These are phyloP conservation scores for Selenicereus undatus DNA, from an alignment of 148 eudicot genomes.

Conservation along the genomic window DNA sequence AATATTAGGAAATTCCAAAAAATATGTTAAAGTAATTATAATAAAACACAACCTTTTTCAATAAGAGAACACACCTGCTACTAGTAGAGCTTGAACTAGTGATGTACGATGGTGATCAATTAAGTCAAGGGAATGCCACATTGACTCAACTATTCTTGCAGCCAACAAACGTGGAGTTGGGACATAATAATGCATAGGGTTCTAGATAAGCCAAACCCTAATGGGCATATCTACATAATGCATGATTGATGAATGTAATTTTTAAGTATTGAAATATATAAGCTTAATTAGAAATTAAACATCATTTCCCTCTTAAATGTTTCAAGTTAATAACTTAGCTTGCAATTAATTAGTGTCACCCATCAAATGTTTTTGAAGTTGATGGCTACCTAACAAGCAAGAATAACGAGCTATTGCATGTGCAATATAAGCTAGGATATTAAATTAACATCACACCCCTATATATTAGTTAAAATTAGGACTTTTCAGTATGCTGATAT, in stretches of 20 bases:
- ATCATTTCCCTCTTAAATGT: neutral
- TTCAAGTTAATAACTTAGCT: neutral
- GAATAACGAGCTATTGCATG: constrained; percentile 13
- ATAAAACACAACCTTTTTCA: no score
- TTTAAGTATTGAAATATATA: no score
- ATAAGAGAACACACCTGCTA: no score
- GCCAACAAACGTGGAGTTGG: no score
- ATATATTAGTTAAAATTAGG: neutral
- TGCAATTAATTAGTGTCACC: neutral
- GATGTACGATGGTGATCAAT: no score
- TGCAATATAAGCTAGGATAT: neutral
- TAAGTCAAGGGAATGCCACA: no score
- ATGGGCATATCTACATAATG: neutral
- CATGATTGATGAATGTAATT: neutral
- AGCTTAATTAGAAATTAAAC: neutral
- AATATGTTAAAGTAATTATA: no score
- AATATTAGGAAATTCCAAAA: no score
- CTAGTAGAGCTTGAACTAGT: no score
- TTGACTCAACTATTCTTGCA: no score
- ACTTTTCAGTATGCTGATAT: neutral
- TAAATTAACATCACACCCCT: neutral
- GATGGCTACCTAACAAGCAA: constrained; percentile 26
- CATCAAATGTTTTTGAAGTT: constrained; percentile 1
- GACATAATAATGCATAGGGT: no score
- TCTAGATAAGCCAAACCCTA: no score